Percentiles rank a stretch among this genome's conserved stretches.
Evolutionary conservation across 2,329 filamentous ascomycete genomes (phyloP).

Genomic region (Trichoderma koningiopsis): DNA sequence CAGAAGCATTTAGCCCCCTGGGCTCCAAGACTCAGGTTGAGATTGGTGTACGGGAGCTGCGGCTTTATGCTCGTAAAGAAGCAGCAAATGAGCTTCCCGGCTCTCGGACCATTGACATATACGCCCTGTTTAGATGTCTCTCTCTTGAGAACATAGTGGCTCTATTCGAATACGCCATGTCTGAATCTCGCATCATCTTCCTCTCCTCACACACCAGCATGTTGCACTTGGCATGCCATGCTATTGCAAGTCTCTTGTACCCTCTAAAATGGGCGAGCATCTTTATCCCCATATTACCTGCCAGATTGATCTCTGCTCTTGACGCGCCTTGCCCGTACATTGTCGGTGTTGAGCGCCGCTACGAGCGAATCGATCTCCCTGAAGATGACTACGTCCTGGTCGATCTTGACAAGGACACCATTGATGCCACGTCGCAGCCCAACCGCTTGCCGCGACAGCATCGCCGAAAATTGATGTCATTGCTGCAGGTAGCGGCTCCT

Average conservation of each 20-base stretch:
- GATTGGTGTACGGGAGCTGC: slow-evolving; percentile 82
- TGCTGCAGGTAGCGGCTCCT: slow-evolving; percentile 87
- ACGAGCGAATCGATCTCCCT: slow-evolving; percentile 81
- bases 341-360: slow-evolving; percentile 90
- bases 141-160: slow-evolving; percentile 91
- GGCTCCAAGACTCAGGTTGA: slow-evolving; percentile 96
- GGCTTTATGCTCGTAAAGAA: slow-evolving; percentile 90
- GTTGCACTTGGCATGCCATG: slow-evolving; percentile 89
- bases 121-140: slow-evolving; percentile 85
- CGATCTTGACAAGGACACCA: slow-evolving; percentile 86
- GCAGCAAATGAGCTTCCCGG: slow-evolving; percentile 91
- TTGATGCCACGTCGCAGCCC: slow-evolving; percentile 82
- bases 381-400: slow-evolving; percentile 96
- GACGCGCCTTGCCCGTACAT: slow-evolving; percentile 97
- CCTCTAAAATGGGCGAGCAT: slow-evolving; percentile 92
- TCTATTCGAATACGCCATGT: slow-evolving; percentile 88
- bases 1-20: slow-evolving; percentile 88
- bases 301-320: slow-evolving; percentile 82
- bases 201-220: slow-evolving; percentile 94
- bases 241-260: slow-evolving; percentile 83
- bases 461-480: slow-evolving; percentile 81
- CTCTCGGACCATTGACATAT: slow-evolving; percentile 87
- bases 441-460: slow-evolving; percentile 81
- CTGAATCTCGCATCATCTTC: slow-evolving; percentile 94
- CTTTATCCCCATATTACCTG: slow-evolving; percentile 88